Percentiles rank a stretch among this genome's conserved stretches.
Evolutionary conservation across 2,329 filamentous ascomycete genomes (phyloP).

Genomic region (Microsporum canis): DNA sequence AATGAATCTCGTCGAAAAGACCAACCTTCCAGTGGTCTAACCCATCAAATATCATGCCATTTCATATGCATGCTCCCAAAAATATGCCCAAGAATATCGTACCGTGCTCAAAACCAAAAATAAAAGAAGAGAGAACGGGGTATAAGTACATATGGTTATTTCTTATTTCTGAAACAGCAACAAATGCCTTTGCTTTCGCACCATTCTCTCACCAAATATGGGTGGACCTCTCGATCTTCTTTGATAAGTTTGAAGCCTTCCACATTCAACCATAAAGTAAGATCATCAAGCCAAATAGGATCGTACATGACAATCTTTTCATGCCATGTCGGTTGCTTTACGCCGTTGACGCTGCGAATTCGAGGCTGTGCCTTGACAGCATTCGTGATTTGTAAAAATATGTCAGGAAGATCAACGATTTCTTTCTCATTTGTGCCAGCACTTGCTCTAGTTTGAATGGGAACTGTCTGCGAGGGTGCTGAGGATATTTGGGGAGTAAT

Average conservation of each 20-base stretch:
- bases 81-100: not conserved
- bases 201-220: conserved; percentile 69
- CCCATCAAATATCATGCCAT: not conserved
- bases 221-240: conserved; percentile 53
- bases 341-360: conserved; percentile 25
- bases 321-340: conserved; percentile 55
- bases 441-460: not conserved
- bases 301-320: conserved; percentile 93
- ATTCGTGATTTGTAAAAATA: conserved; percentile 40
- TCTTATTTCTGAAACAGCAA: conserved; percentile 42
- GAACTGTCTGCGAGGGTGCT: not conserved
- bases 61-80: not conserved
- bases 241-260: conserved; percentile 53
- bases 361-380: conserved; percentile 37
- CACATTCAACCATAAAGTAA: conserved; percentile 70
- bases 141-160: not conserved
- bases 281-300: conserved; percentile 75
- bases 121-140: not conserved
- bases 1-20: not conserved
- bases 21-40: not conserved
- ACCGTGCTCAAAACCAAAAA: not conserved
- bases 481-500: not conserved
- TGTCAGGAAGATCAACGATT: conserved; percentile 21
- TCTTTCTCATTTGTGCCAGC: not conserved
- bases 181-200: conserved; percentile 80